Evolutionary conservation across 169 alveolate genomes (phyloP), one percentile per base, ranked within the genome.

Genomic region (Eimeria zaria): DNA sequence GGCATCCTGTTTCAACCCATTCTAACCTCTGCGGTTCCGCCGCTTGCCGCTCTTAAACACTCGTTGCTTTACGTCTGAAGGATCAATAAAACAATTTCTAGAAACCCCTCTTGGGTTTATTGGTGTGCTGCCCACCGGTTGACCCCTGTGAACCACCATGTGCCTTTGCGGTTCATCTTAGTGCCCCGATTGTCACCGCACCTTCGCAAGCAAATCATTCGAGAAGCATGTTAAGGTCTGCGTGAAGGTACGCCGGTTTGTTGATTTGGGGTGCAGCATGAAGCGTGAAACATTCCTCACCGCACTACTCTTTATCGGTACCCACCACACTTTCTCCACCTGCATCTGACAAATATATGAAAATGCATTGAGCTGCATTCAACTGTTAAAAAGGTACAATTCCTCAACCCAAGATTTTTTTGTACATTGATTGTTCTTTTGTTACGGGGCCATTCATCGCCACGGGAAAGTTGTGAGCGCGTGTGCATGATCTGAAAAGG

Each of bases 181-280:
- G 96, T 93, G 96, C 27, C 96, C 96, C 36, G 73, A 93, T 73
- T 93, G 96, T 67, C 83, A 88, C 76, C 96, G 96, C 27, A 93
- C 96, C 48, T 93, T 93, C 64, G 62, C 84, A 30, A 67, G 93
- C 92, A 93, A 48, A n/a, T 80, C 96, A 11, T 93, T 93, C 67
- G 89, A 93, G n/a, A 93, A 81, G 80, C 96, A 93, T 36, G 96
- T 83, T 9, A 93, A 93, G 64, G 88, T 93, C 24, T 93, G 96
- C 51, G 85, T 62, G 44, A 93, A 93, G 85, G 96, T 81, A 58
- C 55, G 96, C 30, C 48, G 12, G 73, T 18, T 14, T 20, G 73
- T 18, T 14, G 41, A 3, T 30, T 30, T 12, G 69, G 73, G 33
- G 20, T 8, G 14, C 6, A 30, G 39, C 41, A 41, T 30, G 46